phyloP scores from a whole-genome alignment of 2,329 filamentous ascomycete genomes.

The Sporothrix humicola region DNA sequence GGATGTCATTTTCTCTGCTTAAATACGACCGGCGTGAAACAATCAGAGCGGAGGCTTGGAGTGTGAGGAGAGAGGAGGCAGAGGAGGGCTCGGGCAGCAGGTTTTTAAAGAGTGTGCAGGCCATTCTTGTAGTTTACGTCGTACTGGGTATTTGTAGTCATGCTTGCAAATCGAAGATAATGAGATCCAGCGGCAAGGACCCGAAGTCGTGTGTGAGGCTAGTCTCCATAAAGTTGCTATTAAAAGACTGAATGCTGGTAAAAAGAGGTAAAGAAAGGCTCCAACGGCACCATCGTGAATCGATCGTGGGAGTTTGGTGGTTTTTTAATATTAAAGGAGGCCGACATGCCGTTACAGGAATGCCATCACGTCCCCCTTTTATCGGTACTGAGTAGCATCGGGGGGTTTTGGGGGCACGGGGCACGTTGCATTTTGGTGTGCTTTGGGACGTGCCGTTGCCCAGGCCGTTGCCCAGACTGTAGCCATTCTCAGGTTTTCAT shows the following conservation, averaged over 20 bases:
- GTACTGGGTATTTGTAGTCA: neutral
- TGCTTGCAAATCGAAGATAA: neutral
- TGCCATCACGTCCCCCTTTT: constrained; percentile 6
- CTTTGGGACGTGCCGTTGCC: neutral
- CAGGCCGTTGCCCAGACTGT: neutral
- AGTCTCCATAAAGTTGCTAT: neutral
- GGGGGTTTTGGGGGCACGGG: constrained; percentile 13
- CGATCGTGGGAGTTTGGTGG: neutral
- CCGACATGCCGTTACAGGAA: constrained; percentile 18
- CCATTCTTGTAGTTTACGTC: neutral
- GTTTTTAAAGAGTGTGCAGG: constrained; percentile 13
- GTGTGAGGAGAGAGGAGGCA: neutral
- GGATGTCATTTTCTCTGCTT: neutral
- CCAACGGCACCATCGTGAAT: neutral
- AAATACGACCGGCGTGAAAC: constrained; percentile 19
- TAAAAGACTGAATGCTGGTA: neutral
- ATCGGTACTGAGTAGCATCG: neutral
- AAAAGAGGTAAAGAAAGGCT: no score
- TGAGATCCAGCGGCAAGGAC: constrained; percentile 13
- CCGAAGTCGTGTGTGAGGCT: neutral
- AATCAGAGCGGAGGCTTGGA: constrained; percentile 20
- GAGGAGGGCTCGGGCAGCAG: no score
- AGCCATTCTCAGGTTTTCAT: neutral
- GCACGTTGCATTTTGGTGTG: neutral
- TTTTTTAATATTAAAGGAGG: constrained; percentile 19